A percentile compares a stretch with the other conserved stretches of the same genome.
phyloP scores from a whole-genome alignment of 306 rosid genomes.

The Luffa acutangula region DNA sequence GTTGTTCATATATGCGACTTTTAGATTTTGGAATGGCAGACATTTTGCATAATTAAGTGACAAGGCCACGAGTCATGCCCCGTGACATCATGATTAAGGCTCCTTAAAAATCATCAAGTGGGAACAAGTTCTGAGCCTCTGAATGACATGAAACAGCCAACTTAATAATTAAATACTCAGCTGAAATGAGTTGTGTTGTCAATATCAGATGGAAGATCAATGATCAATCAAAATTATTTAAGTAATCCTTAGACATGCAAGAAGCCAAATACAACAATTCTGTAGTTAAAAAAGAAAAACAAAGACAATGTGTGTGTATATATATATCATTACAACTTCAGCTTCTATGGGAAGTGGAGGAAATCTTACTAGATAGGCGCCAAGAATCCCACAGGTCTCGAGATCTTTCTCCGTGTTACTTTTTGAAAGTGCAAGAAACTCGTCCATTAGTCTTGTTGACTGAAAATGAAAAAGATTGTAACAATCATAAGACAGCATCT shows the following conservation, averaged over 20 bases:
- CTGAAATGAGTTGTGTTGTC: neutral
- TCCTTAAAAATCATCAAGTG: neutral
- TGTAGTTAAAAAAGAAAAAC: no score
- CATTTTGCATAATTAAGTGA: neutral
- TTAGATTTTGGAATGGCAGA: neutral
- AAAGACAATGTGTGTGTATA: no score
- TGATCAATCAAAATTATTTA: neutral
- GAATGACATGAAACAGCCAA: neutral
- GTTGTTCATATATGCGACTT: neutral
- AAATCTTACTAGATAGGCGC: conserved; percentile 65
- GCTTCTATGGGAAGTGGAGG: neutral
- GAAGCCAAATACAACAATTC: no score
- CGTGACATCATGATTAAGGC: neutral
- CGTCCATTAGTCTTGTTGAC: conserved; percentile 17
- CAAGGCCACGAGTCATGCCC: neutral
- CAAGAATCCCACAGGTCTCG: conserved; percentile 82
- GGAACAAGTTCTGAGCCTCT: neutral
- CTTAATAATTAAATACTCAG: neutral
- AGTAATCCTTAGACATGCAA: neutral
- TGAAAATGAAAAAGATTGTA: neutral
- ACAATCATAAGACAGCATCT: neutral
- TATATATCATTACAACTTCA: neutral
- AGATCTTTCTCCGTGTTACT: conserved; percentile 62
- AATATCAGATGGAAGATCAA: neutral
- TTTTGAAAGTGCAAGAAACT: conserved; percentile 62